Base-by-base conservation (phyloP, 805 yeast species). In the Diddensiella santjacobensis region DNA sequence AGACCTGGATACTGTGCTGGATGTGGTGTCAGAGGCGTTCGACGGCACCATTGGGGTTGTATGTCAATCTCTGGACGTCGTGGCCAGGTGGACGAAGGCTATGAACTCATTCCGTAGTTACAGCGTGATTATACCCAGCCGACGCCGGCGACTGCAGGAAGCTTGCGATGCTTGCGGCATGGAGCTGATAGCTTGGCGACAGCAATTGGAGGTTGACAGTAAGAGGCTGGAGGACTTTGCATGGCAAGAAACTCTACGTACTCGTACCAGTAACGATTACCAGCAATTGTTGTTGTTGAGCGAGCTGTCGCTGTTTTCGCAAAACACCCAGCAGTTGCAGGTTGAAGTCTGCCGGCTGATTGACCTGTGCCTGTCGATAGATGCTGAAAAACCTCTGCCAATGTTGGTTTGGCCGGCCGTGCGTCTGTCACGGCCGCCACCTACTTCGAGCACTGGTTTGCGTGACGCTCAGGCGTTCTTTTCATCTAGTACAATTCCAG, bases 71-170 rank as follows among this genome's bases (percentile, higher is more conserved):
- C 35, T 59, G 19, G 49, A 42, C 2, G 37, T 40, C 2, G 40
- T 52, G 4, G 44, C 50, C 1, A 17, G 22, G 2, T 62, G 65
- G 65, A 40, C 60, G 3, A 45, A 51, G 1, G 55, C 49, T 8
- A 59, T 62, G 4, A 58, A 60, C 44, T 43, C 46, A 6, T 58
- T 35, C 35, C 49, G 65, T n/a, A 17, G 47, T 3, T 47, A 47
- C 15, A 40, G 54, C 1, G 37, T 48, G 3, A 3, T 58, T 23
- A 46, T 50, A 48, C 46, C 24, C n/a, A n/a, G n/a, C n/a, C 31
- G 31, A 26, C 8, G 8, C 11, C 13, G 11, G 13, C 13, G 11
- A 8, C 31, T 26, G 11, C 13, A 13, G 8, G 31, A 26, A 13
- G 13, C 8, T 8, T 8, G 31, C 8, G 31, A 26, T 26, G 13